These are phyloP conservation scores for Serendipita vermifera DNA, from an alignment of 768 basidiomycete species.

Conservation along the genomic window DNA sequence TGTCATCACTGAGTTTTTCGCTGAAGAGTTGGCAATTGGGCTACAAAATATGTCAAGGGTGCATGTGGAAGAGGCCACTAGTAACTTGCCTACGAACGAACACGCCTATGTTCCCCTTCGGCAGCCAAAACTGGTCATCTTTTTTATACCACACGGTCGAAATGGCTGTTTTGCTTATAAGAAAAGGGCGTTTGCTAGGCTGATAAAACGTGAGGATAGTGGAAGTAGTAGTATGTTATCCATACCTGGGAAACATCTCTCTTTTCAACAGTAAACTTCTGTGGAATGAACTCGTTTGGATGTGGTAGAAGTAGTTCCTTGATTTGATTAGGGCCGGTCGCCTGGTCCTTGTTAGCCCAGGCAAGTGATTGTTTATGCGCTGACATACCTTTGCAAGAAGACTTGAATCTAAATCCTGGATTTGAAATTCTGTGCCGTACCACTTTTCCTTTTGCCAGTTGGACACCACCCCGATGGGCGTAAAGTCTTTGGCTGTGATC, in stretches of 20 bases:
- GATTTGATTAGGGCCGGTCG: constrained; percentile 48
- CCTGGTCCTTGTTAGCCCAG: constrained; percentile 29
- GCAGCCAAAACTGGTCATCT: constrained; percentile 93
- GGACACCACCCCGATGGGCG: constrained; percentile 31
- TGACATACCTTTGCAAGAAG: constrained; percentile 50
- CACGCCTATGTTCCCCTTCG: constrained; percentile 67
- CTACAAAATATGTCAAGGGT: constrained; percentile 24
- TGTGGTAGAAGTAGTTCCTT: constrained; percentile 63
- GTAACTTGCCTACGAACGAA: constrained; percentile 56
- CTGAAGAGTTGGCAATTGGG: constrained; percentile 44
- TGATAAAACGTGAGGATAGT: constrained; percentile 21
- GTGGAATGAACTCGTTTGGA: constrained; percentile 85
- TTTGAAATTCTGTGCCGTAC: constrained; percentile 80
- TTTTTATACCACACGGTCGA: constrained; percentile 92
- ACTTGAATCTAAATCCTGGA: constrained; percentile 52
- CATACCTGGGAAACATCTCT: constrained; percentile 49
- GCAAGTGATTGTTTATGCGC: constrained; percentile 13
- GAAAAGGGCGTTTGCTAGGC: constrained; percentile 61
- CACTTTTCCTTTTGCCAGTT: constrained; percentile 71
- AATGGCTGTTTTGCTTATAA: constrained; percentile 57
- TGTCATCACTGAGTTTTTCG: constrained; percentile 61
- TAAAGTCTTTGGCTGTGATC: constrained; percentile 63
- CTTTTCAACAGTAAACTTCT: constrained; percentile 72
- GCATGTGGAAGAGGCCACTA: background rate
- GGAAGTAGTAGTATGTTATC: background rate